phyloP scores from a whole-genome alignment of 148 eudicot genomes.

The Heliamphora exappendiculata region DNA sequence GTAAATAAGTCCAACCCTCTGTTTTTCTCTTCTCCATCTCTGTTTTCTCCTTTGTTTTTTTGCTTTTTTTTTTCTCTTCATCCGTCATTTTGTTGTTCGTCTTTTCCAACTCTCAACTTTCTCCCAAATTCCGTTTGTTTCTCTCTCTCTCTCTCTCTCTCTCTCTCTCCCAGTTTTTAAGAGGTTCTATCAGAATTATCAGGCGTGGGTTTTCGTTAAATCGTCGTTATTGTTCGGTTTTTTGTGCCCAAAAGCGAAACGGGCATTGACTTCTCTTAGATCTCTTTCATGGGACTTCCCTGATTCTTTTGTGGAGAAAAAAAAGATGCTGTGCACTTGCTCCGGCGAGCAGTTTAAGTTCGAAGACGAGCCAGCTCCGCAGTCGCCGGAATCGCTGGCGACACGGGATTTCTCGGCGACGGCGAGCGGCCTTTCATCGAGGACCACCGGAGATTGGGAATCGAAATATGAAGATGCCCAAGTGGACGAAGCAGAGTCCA shows the following conservation, averaged over 20 bases:
- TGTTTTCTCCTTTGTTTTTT: too few species aligned
- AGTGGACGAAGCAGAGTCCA: slow-evolving; percentile 97
- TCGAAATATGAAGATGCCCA: slow-evolving; percentile 77
- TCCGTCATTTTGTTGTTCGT: background rate
- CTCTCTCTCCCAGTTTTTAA: too few species aligned
- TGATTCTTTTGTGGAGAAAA: slow-evolving; percentile 8
- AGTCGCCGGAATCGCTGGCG: slow-evolving; percentile 76
- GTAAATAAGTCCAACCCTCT: slow-evolving; percentile 12
- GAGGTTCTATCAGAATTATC: background rate
- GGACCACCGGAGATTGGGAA: slow-evolving; percentile 70
- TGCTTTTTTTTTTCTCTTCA: slow-evolving; percentile 5
- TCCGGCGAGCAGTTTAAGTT: slow-evolving; percentile 86
- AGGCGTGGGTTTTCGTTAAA: background rate
- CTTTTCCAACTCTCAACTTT: background rate
- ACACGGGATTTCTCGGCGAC: slow-evolving; percentile 83
- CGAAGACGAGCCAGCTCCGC: slow-evolving; percentile 55
- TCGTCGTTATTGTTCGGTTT: background rate
- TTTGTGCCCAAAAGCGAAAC: background rate
- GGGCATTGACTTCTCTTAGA: background rate
- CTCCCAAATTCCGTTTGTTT: background rate
- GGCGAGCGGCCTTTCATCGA: slow-evolving; percentile 58
- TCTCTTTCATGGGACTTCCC: background rate
- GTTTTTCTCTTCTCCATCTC: too few species aligned
- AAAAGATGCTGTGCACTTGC: slow-evolving; percentile 85
- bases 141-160: background rate